A percentile compares a stretch with the other conserved stretches of the same genome.
Conservation (phyloP, 108 stramenopile species). For the Schizochytrium sp. region DNA sequence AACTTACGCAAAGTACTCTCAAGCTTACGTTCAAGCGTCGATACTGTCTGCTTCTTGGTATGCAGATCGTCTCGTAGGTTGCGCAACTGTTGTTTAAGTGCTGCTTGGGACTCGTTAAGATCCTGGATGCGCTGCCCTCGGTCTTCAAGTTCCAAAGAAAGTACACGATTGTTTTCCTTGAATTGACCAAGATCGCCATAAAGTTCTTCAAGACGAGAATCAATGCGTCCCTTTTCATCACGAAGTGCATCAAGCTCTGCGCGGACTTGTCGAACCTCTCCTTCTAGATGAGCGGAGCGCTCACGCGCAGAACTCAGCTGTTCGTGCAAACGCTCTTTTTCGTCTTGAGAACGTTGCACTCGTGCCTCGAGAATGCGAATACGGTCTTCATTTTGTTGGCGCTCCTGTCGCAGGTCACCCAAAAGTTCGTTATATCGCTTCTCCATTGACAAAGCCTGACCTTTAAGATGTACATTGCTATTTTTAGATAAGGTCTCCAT, state of each 20-base stretch:
- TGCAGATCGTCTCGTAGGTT: slow-evolving; percentile 15
- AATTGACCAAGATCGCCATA: background rate
- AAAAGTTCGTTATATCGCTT: slow-evolving; percentile 31
- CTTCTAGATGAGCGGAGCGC: slow-evolving; percentile 6
- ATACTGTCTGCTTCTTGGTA: background rate
- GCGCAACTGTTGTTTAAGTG: slow-evolving; percentile 52
- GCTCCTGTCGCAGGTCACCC: background rate
- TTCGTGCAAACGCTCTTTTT: slow-evolving; percentile 20
- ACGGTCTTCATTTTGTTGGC: slow-evolving; percentile 29
- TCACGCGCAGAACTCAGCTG: slow-evolving; percentile 24
- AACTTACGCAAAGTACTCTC: slow-evolving; percentile 1
- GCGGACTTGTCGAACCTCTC: slow-evolving; percentile 45
- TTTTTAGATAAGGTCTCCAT: background rate
- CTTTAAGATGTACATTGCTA: slow-evolving; percentile 2
- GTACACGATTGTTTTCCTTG: slow-evolving; percentile 47
- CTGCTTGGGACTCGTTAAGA: background rate
- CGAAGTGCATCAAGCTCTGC: slow-evolving; percentile 41
- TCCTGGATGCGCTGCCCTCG: slow-evolving; percentile 13
- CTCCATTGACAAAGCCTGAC: background rate
- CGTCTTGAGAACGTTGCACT: background rate
- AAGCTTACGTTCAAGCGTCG: slow-evolving; percentile 39
- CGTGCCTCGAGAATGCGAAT: slow-evolving; percentile 10
- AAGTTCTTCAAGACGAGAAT: slow-evolving; percentile 4
- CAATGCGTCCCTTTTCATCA: slow-evolving; percentile 1
- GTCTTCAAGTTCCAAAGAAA: slow-evolving; percentile 50